Evolutionary conservation across 106 monocot genomes (phyloP).

Genomic region (Allium fistulosum): DNA sequence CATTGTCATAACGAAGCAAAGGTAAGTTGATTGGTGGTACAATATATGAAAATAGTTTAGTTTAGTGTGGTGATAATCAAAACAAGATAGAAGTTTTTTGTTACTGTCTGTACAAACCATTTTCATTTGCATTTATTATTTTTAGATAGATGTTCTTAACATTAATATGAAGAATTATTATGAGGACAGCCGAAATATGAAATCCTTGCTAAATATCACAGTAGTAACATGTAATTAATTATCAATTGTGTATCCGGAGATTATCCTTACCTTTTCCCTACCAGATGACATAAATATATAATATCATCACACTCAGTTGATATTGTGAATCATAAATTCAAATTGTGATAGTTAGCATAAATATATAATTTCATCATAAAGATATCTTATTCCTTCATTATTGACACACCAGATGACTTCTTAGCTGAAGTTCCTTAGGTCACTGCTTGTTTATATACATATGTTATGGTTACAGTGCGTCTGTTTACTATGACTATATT

Average conservation of each 20-base stretch:
- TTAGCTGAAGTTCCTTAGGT: neutral
- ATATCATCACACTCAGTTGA: too few species aligned
- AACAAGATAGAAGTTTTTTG: neutral
- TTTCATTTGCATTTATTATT: neutral
- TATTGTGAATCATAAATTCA: too few species aligned
- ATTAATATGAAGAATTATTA: neutral
- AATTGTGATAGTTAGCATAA: too few species aligned
- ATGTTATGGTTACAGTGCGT: neutral
- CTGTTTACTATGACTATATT: neutral
- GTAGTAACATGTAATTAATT: too few species aligned
- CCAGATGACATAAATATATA: too few species aligned
- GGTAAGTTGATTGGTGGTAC: slow-evolving; percentile 12
- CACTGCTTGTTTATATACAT: neutral
- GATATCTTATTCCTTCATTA: neutral
- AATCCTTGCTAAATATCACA: too few species aligned
- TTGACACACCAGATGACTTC: neutral
- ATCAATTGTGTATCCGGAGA: too few species aligned
- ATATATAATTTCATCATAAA: neutral
- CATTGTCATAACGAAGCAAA: slow-evolving; percentile 65
- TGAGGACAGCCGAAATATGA: too few species aligned
- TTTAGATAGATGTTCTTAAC: neutral
- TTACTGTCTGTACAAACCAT: neutral
- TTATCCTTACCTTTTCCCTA: too few species aligned
- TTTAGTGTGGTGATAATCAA: neutral
- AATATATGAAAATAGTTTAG: neutral